Base-by-base conservation (phyloP, 2,329 filamentous ascomycete genomes). In the Emmonsiellopsis sp. region DNA sequence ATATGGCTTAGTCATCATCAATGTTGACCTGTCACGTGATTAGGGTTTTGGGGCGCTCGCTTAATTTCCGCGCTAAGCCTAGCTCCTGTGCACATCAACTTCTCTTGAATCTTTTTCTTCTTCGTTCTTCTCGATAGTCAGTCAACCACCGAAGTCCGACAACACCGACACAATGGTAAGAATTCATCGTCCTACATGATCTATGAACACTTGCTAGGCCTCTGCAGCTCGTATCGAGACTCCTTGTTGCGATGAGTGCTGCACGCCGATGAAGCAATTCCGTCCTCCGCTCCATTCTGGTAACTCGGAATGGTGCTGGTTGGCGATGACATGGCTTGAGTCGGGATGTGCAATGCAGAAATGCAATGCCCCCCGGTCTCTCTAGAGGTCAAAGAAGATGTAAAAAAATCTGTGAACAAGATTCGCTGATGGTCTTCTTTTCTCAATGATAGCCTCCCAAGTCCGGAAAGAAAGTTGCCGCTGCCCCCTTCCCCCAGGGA, bases 381-480 rank as follows among this genome's bases (percentile, higher is more conserved):
- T 85, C 78, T 94, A 94, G 89, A 95, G 89, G 86, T 87, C 77
- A 86, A 83, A 86, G 84, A 87, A 89, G 86, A 87, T 80, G 72
- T 75, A 80, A 79, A 77, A 57, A 67, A 65, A 61, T 83, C 84
- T 81, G 80, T 85, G 85, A 82, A 85, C 82, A 83, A 80, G 82
- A 77, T 80, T 77, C 75, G 86, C 90, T 96, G 87, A 95, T 89
- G 72, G 89, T 89, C 94, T 87, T 93, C 95, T 87, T 93, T 94
- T 89, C 92, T 97, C 92, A 93, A 97, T 97, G 91, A 97, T 81
- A 97, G 93, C 89, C 93, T 87, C 88, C 92, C 75, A 98, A 97
- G 82, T 70, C 74, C 70, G 90, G 90, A 82, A 97, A 96, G 88
- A 97, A 96, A 84, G 86, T 89, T 79, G 93, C 93, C 70, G 81